A percentile compares a stretch with the other conserved stretches of the same genome.
phyloP scores from a whole-genome alignment of 345 rosid genomes.

The Laguncularia racemosa region DNA sequence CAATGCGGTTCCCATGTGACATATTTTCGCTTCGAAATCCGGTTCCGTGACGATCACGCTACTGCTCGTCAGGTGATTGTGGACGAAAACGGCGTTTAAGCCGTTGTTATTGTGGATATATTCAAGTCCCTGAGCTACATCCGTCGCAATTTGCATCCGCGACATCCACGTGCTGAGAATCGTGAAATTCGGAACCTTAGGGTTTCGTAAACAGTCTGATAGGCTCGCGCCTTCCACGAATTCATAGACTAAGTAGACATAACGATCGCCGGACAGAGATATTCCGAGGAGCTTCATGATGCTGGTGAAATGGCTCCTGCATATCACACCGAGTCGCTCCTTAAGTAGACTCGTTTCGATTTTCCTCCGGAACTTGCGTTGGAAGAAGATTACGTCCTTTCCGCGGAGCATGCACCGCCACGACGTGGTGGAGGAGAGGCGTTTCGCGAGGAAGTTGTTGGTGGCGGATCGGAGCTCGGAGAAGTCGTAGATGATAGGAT shows the following conservation, averaged over 20 bases:
- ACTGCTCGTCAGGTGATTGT: conserved; percentile 67
- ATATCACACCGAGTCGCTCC: conserved; percentile 45
- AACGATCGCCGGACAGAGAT: conserved; percentile 46
- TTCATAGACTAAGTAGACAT: conserved; percentile 70
- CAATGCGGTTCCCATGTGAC: conserved; percentile 81
- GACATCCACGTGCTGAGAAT: conserved; percentile 71
- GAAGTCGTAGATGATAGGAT: conserved; percentile 67
- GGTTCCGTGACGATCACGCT: conserved; percentile 68
- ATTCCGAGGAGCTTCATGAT: conserved; percentile 68
- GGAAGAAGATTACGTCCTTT: conserved; percentile 53
- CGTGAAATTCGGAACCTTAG: conserved; percentile 55
- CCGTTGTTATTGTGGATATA: conserved; percentile 80
- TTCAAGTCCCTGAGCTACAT: conserved; percentile 79
- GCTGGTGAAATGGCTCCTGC: conserved; percentile 69
- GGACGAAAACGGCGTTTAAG: conserved; percentile 51
- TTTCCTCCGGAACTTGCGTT: conserved; percentile 60
- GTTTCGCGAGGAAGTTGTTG: conserved; percentile 74
- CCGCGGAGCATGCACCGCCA: conserved; percentile 79
- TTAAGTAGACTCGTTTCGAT: conserved; percentile 28
- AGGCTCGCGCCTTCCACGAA: conserved; percentile 56
- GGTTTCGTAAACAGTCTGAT: conserved; percentile 57
- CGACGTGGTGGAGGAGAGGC: conserved; percentile 45
- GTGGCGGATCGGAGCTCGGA: conserved; percentile 80
- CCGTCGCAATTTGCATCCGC: conserved; percentile 76
- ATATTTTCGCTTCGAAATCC: conserved; percentile 50